Evolutionary conservation across 352 stramenopile species (phyloP).

Genomic region (Aphanomyces invadans): DNA sequence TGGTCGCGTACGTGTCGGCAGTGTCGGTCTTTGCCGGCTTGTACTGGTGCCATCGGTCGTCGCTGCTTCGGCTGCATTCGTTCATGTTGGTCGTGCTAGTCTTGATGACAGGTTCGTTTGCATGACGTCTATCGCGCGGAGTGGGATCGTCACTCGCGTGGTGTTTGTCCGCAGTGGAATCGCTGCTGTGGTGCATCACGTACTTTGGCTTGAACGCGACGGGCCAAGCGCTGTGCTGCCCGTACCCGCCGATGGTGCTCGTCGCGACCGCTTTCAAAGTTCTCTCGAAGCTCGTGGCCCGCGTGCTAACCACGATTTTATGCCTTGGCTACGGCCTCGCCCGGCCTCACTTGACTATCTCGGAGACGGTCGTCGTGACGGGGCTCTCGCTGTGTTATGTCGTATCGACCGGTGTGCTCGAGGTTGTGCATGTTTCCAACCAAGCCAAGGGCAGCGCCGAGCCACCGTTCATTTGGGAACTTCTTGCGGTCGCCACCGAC

Average conservation of each 20-base stretch:
- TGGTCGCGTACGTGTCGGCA: constrained; percentile 62
- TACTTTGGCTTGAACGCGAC: constrained; percentile 68
- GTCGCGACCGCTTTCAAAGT: constrained; percentile 71
- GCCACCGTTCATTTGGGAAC: constrained; percentile 66
- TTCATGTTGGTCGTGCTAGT: constrained; percentile 73
- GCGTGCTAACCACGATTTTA: constrained; percentile 66
- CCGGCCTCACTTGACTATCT: constrained; percentile 56
- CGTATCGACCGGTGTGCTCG: constrained; percentile 59
- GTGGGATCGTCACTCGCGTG: neutral
- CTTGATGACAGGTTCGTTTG: constrained; percentile 64
- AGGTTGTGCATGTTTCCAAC: constrained; percentile 74
- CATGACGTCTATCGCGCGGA: too few relatives aligned
- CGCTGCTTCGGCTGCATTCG: constrained; percentile 76
- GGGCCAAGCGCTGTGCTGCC: constrained; percentile 64
- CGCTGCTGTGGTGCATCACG: constrained; percentile 65
- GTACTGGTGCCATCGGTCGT: constrained; percentile 57
- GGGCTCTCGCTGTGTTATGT: constrained; percentile 77
- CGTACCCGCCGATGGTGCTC: constrained; percentile 57
- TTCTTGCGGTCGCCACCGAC: constrained; percentile 71
- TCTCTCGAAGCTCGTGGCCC: constrained; percentile 58
- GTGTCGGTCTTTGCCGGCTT: constrained; percentile 59
- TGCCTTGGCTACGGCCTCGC: constrained; percentile 78
- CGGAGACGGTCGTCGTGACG: constrained; percentile 64
- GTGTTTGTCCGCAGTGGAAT: constrained; percentile 48
- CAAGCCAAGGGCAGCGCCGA: constrained; percentile 56